Conservation (phyloP, 257 asterid genomes). For the Salvia miltiorrhiza region DNA sequence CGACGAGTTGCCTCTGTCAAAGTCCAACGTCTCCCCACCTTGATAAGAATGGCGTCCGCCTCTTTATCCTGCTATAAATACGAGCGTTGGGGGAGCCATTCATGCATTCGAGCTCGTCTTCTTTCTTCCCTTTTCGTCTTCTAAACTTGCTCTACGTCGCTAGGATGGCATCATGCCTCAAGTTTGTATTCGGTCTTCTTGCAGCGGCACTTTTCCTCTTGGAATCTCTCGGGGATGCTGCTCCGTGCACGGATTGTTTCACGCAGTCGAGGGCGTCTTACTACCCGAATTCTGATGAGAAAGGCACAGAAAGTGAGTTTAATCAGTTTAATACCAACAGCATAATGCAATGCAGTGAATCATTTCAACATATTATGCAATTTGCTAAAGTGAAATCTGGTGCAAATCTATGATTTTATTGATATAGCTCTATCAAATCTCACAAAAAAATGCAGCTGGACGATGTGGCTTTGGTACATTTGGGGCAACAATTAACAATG, state of each 20-base stretch:
- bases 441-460: conserved; percentile 53
- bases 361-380: neutral
- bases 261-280: conserved; percentile 61
- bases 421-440: neutral
- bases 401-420: neutral
- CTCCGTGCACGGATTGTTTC: conserved; percentile 57
- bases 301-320: conserved; percentile 64
- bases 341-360: too few relatives aligned
- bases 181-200: conserved; percentile 19
- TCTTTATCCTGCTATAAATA: conserved; percentile 40
- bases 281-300: conserved; percentile 69
- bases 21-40: conserved; percentile 20
- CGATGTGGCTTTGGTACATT: conserved; percentile 66
- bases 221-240: conserved; percentile 36
- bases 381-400: too few relatives aligned
- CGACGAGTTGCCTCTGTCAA: conserved; percentile 23
- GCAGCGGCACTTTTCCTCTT: conserved; percentile 33
- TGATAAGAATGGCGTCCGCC: conserved; percentile 7
- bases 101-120: conserved; percentile 27
- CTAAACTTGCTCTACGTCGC: conserved; percentile 1
- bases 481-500: conserved; percentile 73
- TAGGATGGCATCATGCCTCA: conserved; percentile 37
- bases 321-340: too few relatives aligned
- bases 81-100: conserved; percentile 3
- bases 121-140: conserved; percentile 15